phyloP scores from a whole-genome alignment of 2,329 filamentous ascomycete genomes.

The Cercospora sojina region DNA sequence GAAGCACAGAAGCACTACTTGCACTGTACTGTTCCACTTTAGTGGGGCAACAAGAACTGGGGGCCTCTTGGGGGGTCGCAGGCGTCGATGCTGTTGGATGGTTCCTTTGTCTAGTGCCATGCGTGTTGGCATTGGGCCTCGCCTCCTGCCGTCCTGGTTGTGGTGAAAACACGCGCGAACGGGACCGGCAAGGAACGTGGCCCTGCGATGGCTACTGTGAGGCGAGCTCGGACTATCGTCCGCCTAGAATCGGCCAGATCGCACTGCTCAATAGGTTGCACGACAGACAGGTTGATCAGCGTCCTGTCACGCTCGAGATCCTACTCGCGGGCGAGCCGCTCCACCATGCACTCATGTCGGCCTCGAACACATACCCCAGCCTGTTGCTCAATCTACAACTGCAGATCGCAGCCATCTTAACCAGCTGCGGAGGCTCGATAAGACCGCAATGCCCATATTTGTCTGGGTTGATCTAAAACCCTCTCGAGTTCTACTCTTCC shows the following conservation, averaged over 20 bases:
- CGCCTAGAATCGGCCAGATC: neutral
- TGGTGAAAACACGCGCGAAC: neutral
- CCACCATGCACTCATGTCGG: neutral
- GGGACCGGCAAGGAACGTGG: neutral
- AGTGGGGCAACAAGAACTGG: neutral
- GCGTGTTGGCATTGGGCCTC: neutral
- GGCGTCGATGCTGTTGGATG: neutral
- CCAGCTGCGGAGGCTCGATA: neutral
- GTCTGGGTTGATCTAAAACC: neutral
- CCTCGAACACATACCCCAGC: neutral
- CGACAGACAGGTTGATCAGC: neutral
- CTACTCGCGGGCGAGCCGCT: neutral
- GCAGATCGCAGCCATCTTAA: slow-evolving; percentile 1
- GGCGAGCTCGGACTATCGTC: neutral
- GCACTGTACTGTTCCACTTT: neutral
- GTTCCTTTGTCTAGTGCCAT: neutral
- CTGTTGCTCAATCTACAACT: neutral
- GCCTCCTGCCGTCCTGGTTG: neutral
- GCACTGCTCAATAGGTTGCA: neutral
- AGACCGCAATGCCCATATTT: neutral
- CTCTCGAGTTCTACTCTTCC: neutral
- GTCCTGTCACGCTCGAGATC: neutral
- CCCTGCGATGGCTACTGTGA: neutral
- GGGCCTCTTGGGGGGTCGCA: neutral
- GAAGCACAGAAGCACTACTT: neutral